phyloP scores from a whole-genome alignment of 257 asterid species.

The Solanum neorickii region DNA sequence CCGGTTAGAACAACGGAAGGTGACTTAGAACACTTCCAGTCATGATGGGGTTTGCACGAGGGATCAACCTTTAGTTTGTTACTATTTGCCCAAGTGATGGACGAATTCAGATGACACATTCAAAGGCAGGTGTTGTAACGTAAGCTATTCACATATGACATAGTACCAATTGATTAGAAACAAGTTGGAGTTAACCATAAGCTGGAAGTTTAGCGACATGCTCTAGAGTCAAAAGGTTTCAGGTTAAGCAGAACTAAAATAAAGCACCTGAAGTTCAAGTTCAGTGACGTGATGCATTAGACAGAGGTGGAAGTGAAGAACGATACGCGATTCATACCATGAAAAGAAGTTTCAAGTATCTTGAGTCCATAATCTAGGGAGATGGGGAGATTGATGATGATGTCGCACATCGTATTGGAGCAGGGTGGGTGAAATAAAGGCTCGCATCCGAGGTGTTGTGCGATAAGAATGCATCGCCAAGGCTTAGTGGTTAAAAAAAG shows the following conservation, averaged over 20 bases:
- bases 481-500: background rate
- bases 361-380: background rate
- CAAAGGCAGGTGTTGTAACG: background rate
- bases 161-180: background rate
- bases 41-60: background rate
- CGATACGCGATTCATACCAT: background rate
- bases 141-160: background rate
- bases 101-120: background rate
- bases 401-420: background rate
- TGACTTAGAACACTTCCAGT: background rate
- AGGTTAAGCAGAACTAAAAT: background rate
- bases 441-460: background rate
- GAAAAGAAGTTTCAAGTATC: background rate
- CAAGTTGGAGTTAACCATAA: background rate
- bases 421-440: background rate
- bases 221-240: background rate
- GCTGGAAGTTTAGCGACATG: background rate
- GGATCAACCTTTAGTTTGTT: background rate
- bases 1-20: background rate
- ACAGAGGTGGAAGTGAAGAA: background rate
- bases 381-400: background rate
- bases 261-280: background rate
- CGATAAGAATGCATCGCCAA: background rate
- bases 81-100: background rate
- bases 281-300: background rate